Evolutionary conservation across 2,329 filamentous ascomycete species (phyloP), one percentile per base, ranked within the genome.

Genomic region (Escovopsis sp.): DNA sequence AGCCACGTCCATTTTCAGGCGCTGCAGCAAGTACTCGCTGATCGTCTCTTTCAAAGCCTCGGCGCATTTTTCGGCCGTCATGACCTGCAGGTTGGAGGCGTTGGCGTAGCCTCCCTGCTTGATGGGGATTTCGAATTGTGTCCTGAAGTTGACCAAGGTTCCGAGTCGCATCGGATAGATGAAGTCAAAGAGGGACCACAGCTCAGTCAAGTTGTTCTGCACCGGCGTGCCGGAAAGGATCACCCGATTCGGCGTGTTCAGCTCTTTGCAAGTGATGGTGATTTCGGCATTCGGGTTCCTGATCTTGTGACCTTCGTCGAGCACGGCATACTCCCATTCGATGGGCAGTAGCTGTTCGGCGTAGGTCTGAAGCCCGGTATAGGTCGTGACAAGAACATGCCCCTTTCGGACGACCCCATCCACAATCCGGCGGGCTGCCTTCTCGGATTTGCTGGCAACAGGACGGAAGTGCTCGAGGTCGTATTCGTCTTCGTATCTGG

Each of bases 151-250:
- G 44, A 95, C 83, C 11, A 96, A 68, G 0, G 85, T 95, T 0
- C 91, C 93, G 6, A 98, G 66, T 12, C 88, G 81, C 85, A 96
- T 95, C 0, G 93, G 91, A 47, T 87, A 96, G 43, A 96, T 82
- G 55, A 98, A 98, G 57, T 98, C 93, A 55, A 98, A 96, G 0
- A 98, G 66, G 0, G 89, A 96, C 89, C 91, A 98, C 1, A 98
- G 67, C 57, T 98, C 93, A 0, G 83, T 81, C 24, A 98, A 64
- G 48, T 95, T 96, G 59, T 98, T 98, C 59, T 98, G 93, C 70
- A 98, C 93, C 0, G 93, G 93, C 0, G 91, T 98, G 5, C 91
- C 91, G 0, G 93, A 96, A 1, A 98, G 68, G 45, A 98, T 96
- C 47, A 96, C 72, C 16, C 93, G 77, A 52, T 96, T 91, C 1